Conservation (phyloP, 371 early-diverging fungal species). For the Rhizopus sp. region DNA sequence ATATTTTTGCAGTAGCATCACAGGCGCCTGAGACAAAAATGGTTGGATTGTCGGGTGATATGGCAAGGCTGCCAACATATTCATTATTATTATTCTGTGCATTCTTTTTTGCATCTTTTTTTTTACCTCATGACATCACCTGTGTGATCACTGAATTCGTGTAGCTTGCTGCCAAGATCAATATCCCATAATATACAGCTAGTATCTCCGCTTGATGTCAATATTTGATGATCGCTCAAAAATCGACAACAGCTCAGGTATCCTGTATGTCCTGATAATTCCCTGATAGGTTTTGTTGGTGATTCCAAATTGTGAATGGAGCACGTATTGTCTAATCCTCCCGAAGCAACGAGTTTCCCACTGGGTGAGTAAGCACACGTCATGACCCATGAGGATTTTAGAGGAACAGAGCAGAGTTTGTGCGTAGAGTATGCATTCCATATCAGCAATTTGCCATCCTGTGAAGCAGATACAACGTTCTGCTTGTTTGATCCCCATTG, state of each 20-base stretch:
- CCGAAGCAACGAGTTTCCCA: constrained; percentile 96
- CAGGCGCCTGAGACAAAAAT: constrained; percentile 97
- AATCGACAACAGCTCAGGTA: constrained; percentile 97
- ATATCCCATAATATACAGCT: constrained; percentile 98
- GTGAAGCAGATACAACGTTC: constrained; percentile 95
- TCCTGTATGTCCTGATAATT: constrained; percentile 93
- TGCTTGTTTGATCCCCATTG: constrained; percentile 95
- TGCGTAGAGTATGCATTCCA: constrained; percentile 98
- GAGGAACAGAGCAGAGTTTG: constrained; percentile 95
- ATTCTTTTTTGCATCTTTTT: neutral
- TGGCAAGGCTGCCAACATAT: constrained; percentile 29
- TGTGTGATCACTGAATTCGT: constrained; percentile 94
- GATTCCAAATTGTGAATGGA: constrained; percentile 93
- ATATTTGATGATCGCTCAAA: constrained; percentile 90
- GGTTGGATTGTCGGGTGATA: constrained; percentile 82
- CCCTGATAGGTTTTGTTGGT: constrained; percentile 88
- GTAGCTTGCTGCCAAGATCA: constrained; percentile 90
- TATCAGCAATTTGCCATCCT: constrained; percentile 97
- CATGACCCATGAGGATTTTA: constrained; percentile 99
- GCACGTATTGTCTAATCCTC: constrained; percentile 97
- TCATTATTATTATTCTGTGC: too few species aligned
- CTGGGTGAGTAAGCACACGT: constrained; percentile 97
- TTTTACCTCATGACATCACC: constrained; percentile 92
- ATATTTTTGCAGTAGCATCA: constrained; percentile 96
- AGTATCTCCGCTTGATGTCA: constrained; percentile 96